Evolutionary conservation across 257 asterid genomes (phyloP).

Genomic region (Fraxinus pennsylvanica): DNA sequence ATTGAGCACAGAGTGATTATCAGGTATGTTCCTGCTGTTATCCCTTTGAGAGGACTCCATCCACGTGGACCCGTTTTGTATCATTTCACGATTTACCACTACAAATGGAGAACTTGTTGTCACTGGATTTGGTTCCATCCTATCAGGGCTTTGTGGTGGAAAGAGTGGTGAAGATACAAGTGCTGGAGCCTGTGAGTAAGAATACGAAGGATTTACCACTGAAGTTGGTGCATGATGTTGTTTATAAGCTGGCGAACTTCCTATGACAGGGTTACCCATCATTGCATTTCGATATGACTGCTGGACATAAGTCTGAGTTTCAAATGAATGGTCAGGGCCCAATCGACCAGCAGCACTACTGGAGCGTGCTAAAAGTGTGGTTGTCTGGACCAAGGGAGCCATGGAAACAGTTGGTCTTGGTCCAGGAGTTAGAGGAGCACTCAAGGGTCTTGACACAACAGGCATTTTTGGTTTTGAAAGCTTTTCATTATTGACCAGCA

Average conservation of each 20-base stretch:
- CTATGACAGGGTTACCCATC: slow-evolving; percentile 54
- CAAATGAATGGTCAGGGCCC: slow-evolving; percentile 60
- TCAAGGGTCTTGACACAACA: slow-evolving; percentile 72
- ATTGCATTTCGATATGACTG: slow-evolving; percentile 82
- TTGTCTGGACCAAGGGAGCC: slow-evolving; percentile 44
- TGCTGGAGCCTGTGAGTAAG: slow-evolving; percentile 51
- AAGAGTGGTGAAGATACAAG: slow-evolving; percentile 45
- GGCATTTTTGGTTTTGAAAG: slow-evolving; percentile 42
- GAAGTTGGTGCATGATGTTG: slow-evolving; percentile 54
- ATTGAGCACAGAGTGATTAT: slow-evolving; percentile 40
- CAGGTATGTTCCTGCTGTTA: slow-evolving; percentile 31
- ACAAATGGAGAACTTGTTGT: slow-evolving; percentile 61
- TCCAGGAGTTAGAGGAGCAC: slow-evolving; percentile 71
- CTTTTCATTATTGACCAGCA: slow-evolving; percentile 40
- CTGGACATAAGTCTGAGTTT: slow-evolving; percentile 55
- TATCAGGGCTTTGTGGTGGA: slow-evolving; percentile 49
- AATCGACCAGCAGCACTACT: slow-evolving; percentile 76
- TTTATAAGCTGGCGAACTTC: slow-evolving; percentile 45
- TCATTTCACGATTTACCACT: slow-evolving; percentile 45
- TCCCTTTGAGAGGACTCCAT: slow-evolving; percentile 53
- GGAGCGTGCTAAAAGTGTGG: slow-evolving; percentile 67
- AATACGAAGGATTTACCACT: slow-evolving; percentile 40
- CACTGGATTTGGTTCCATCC: slow-evolving; percentile 43
- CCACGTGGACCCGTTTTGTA: slow-evolving; percentile 59
- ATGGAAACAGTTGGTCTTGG: slow-evolving; percentile 53